phyloP scores from a whole-genome alignment of 2,329 filamentous ascomycete genomes.

The Leptosphaerulina australis region DNA sequence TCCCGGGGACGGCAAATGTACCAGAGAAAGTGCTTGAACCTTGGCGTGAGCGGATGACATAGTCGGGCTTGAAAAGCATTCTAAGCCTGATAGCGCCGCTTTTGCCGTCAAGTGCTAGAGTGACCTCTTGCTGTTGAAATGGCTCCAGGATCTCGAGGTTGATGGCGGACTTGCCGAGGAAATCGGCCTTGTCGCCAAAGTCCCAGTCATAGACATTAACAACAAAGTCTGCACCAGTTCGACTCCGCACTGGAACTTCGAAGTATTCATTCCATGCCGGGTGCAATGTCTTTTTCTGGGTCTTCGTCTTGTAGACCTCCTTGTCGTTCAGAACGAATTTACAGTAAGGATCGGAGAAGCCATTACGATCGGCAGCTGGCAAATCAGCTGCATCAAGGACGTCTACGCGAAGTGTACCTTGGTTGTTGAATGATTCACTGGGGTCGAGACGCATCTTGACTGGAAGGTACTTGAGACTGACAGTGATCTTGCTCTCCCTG shows the following conservation, averaged over 20 bases:
- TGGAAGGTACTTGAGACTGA: constrained; percentile 93
- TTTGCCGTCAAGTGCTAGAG: constrained; percentile 81
- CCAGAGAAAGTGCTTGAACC: constrained; percentile 92
- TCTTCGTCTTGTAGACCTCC: constrained; percentile 93
- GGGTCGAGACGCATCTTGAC: constrained; percentile 93
- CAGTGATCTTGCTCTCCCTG: constrained; percentile 76
- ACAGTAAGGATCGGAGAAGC: constrained; percentile 96
- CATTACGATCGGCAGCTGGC: constrained; percentile 93
- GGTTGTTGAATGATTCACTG: constrained; percentile 98
- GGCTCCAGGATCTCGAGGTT: constrained; percentile 82
- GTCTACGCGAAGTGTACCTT: constrained; percentile 93
- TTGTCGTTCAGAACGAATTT: constrained; percentile 90
- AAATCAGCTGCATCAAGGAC: constrained; percentile 84
- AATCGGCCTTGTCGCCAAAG: constrained; percentile 92
- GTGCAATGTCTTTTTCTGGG: constrained; percentile 93
- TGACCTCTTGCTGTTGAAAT: constrained; percentile 78
- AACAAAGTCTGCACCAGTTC: constrained; percentile 82
- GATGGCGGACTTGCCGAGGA: constrained; percentile 77
- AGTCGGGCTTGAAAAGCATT: constrained; percentile 90
- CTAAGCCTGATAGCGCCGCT: constrained; percentile 82
- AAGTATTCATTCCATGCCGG: constrained; percentile 98
- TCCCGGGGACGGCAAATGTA: constrained; percentile 83
- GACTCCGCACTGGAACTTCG: constrained; percentile 78
- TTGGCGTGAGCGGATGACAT: constrained; percentile 83
- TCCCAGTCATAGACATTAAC: constrained; percentile 94